Evolutionary conservation across 2,329 filamentous ascomycete species (phyloP), one percentile per base, ranked within the genome.

Genomic region (Pseudocercospora eumusae): DNA sequence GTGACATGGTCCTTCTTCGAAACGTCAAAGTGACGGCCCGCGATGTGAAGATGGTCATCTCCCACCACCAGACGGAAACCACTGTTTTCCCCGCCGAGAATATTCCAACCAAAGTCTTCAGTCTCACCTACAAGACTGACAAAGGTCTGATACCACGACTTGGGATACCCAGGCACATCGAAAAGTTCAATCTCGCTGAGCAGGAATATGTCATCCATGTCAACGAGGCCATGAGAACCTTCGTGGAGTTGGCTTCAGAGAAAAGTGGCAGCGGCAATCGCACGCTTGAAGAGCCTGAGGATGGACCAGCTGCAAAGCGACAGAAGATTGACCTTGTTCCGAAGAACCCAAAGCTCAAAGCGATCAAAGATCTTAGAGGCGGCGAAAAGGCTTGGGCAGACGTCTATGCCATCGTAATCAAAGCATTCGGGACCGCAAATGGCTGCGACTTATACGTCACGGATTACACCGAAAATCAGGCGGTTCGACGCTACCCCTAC

Each of bases 401-500:
- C 71, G 72, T 96, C 1, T 79, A 91, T 18, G 92, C 84, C 1
- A 84, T 93, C 71, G 85, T 96, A 2, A 83, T 92, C 52, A 86
- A 83, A 66, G 77, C 82, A 0, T 84, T 79, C 66, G 71, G 76
- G 13, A 73, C 69, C 8, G 21, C 50, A 25, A 74, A 76, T 42
- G 75, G 79, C 25, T 76, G 84, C 11, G 84, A 86, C 4, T 66
- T 96, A 0, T 92, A 92, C 79, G 78, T 96, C 18, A 89, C 90
- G 0, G 93, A 97, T 75, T 96, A 93, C 74, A 96, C 92, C 0
- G 78, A 84, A 56, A 91, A 97, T 70, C 71, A 80, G 0, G 63
- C 70, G 0, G 86, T 97, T 61, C 88, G 82, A 66, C 75, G 86
- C 36, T 86, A 85, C 61, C 69, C 71, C 13, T 71, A 78, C 33